Evolutionary conservation across 257 asterid genomes (phyloP).

Genomic region (Solanum lycopersicoides): DNA sequence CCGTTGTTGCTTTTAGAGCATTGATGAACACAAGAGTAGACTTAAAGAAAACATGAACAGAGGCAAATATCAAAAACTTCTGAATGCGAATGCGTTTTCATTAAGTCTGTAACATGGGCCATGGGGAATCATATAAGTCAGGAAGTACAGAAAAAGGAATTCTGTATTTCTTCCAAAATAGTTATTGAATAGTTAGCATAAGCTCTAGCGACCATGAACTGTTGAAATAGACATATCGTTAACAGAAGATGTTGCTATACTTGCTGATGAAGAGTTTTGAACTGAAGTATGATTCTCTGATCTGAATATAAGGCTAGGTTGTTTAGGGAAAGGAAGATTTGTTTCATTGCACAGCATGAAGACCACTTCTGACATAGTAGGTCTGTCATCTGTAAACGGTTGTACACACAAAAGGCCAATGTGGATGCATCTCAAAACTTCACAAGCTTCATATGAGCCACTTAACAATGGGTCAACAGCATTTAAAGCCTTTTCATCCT

Average conservation of each 20-base stretch:
- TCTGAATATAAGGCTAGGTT: constrained; percentile 18
- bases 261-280: constrained; percentile 2
- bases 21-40: neutral
- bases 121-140: neutral
- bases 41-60: neutral
- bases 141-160: neutral
- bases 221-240: neutral
- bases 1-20: neutral
- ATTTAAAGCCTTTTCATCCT: constrained; percentile 18
- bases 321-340: constrained; percentile 12
- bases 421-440: constrained; percentile 18
- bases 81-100: neutral
- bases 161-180: neutral
- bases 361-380: constrained; percentile 16
- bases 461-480: constrained; percentile 6
- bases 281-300: neutral
- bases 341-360: constrained; percentile 9
- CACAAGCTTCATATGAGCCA: neutral
- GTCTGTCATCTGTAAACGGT: constrained; percentile 17
- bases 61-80: neutral
- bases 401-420: constrained; percentile 28
- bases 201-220: neutral
- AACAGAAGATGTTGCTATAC: neutral
- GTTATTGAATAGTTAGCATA: neutral
- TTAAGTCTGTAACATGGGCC: neutral